phyloP scores from a whole-genome alignment of 2,329 filamentous ascomycete genomes.

The Fusarium illudens region DNA sequence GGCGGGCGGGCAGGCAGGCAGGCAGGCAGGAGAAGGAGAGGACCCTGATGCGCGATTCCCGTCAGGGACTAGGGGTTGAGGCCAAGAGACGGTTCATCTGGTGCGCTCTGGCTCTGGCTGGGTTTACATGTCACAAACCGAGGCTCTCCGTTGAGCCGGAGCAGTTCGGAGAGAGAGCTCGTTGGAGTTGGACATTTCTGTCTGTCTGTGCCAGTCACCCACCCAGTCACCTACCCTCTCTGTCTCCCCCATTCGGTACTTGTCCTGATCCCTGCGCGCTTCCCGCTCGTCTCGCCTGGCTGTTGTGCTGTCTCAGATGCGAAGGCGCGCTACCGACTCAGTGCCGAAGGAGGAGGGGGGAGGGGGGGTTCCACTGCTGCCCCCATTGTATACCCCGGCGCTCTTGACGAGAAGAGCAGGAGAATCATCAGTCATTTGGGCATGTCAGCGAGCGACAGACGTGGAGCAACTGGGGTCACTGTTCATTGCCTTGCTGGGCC shows the following conservation, averaged over 20 bases:
- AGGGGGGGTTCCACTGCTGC: constrained; percentile 25
- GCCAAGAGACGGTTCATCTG: constrained; percentile 6
- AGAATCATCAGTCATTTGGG: constrained; percentile 14
- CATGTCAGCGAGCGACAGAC: constrained; percentile 5
- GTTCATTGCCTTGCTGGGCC: neutral
- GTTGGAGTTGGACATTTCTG: constrained; percentile 20
- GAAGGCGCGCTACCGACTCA: constrained; percentile 36
- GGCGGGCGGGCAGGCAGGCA: neutral
- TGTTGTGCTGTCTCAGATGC: constrained; percentile 27
- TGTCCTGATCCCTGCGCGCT: constrained; percentile 31
- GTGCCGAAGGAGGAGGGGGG: constrained; percentile 35
- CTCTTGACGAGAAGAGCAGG: constrained; percentile 21
- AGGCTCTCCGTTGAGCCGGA: neutral
- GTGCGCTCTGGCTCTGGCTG: too few species aligned
- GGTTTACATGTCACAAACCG: neutral
- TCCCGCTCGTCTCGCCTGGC: constrained; percentile 24
- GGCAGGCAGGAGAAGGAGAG: neutral
- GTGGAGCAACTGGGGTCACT: neutral
- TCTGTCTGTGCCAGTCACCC: too few species aligned
- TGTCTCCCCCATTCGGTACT: constrained; percentile 31
- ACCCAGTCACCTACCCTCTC: neutral
- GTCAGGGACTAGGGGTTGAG: constrained; percentile 7
- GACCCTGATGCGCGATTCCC: constrained; percentile 4
- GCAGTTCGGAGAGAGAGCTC: neutral
- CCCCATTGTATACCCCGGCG: constrained; percentile 25